These are phyloP conservation scores for Umbilicaria muhlenbergii DNA, from an alignment of 495 filamentous ascomycete species.

Conservation along the genomic window DNA sequence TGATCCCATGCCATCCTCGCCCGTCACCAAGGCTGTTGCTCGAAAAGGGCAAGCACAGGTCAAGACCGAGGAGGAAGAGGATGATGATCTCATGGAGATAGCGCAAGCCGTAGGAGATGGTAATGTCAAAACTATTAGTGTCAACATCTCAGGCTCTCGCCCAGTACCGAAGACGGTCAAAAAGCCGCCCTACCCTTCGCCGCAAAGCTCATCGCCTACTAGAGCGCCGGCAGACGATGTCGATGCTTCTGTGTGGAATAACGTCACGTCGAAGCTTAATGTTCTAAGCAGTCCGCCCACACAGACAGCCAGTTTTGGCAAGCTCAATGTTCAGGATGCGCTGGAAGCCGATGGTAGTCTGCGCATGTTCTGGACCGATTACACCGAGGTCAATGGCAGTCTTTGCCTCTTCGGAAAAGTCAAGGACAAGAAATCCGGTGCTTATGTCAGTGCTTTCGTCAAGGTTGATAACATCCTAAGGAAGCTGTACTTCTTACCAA, in stretches of 20 bases:
- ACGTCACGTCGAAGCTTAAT: constrained; percentile 74
- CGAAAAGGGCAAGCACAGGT: constrained; percentile 44
- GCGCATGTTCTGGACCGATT: constrained; percentile 94
- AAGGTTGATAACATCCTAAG: constrained; percentile 91
- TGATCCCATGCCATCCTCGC: constrained; percentile 76
- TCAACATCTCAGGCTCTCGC: constrained; percentile 78
- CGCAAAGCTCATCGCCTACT: constrained; percentile 61
- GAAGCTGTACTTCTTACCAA: constrained; percentile 86
- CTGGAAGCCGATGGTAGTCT: constrained; percentile 84
- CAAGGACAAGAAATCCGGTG: constrained; percentile 66
- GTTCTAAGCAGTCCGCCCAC: constrained; percentile 57
- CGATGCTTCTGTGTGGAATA: constrained; percentile 79
- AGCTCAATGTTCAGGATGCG: constrained; percentile 63
- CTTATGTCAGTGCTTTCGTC: constrained; percentile 80
- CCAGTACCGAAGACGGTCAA: constrained; percentile 56
- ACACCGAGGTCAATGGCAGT: constrained; percentile 81
- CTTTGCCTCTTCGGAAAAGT: constrained; percentile 95
- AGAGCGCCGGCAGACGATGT: constrained; percentile 40
- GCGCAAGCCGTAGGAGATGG: constrained; percentile 51
- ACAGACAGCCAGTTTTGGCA: constrained; percentile 52
- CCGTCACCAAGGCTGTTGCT: constrained; percentile 62
- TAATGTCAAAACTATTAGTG: constrained; percentile 46
- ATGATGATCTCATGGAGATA: constrained; percentile 77
- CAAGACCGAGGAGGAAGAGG: constrained; percentile 46
- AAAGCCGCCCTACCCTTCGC: constrained; percentile 47